phyloP scores from a whole-genome alignment of 1,139 yeast genomes.

The Hansenula sp. region DNA sequence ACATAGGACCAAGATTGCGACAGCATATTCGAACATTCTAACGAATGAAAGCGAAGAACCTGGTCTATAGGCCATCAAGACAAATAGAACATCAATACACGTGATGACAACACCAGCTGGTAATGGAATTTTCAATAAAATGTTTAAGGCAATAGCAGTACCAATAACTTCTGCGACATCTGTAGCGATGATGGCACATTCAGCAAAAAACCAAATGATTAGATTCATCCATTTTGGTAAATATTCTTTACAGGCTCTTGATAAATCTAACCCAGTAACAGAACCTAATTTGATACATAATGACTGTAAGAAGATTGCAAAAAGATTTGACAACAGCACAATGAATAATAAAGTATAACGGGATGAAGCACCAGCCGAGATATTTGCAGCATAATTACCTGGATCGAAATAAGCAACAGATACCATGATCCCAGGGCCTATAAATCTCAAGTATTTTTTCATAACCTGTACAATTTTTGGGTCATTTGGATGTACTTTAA shows the following conservation, averaged over 20 bases:
- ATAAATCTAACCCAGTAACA: constrained; percentile 75
- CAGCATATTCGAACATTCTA: constrained; percentile 60
- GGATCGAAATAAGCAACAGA: constrained; percentile 84
- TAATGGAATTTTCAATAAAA: constrained; percentile 62
- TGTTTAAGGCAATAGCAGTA: constrained; percentile 78
- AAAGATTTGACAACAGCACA: constrained; percentile 60
- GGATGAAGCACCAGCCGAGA: constrained; percentile 72
- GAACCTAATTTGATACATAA: constrained; percentile 74
- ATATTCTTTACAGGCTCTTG: constrained; percentile 62
- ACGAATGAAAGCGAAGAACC: constrained; percentile 66
- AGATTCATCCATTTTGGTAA: constrained; percentile 60
- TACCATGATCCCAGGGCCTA: constrained; percentile 80
- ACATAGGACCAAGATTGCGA: constrained; percentile 61
- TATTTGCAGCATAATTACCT: constrained; percentile 80
- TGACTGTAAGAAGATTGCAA: constrained; percentile 72
- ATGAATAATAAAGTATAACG: constrained; percentile 61
- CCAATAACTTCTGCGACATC: constrained; percentile 88
- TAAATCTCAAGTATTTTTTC: constrained; percentile 51
- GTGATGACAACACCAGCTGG: constrained; percentile 79
- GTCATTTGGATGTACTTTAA: constrained; percentile 15
- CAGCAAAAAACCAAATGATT: constrained; percentile 64
- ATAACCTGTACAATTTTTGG: constrained; percentile 20
- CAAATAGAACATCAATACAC: constrained; percentile 67
- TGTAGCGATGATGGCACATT: constrained; percentile 77
- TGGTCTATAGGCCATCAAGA: constrained; percentile 70